phyloP scores from a whole-genome alignment of 768 basidiomycete species.

The Podaxis pistillaris region DNA sequence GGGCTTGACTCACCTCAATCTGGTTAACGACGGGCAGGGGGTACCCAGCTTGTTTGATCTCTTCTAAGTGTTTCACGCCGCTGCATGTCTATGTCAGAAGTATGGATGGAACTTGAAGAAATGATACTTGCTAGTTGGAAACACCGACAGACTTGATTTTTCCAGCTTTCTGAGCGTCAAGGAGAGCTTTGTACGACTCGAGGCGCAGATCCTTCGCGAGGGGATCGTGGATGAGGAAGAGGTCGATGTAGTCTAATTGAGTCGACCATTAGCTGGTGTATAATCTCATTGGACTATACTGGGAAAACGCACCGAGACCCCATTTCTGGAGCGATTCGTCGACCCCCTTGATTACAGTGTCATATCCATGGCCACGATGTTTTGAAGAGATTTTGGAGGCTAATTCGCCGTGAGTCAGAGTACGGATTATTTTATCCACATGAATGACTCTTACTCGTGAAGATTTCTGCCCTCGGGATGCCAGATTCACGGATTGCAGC shows the following conservation, averaged over 20 bases:
- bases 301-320: constrained; percentile 12
- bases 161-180: constrained; percentile 57
- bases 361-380: constrained; percentile 13
- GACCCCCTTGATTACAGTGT: constrained; percentile 12
- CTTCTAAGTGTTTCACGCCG: constrained; percentile 64
- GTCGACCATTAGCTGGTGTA: neutral
- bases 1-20: constrained; percentile 50
- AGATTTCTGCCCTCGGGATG: constrained; percentile 47
- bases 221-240: constrained; percentile 77
- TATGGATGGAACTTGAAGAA: neutral
- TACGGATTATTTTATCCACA: neutral
- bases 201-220: constrained; percentile 57
- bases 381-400: constrained; percentile 17
- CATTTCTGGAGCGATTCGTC: constrained; percentile 15
- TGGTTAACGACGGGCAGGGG: constrained; percentile 73
- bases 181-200: constrained; percentile 64
- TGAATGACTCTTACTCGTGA: constrained; percentile 53
- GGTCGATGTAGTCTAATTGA: constrained; percentile 44
- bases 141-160: constrained; percentile 72
- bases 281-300: neutral
- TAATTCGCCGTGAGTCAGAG: neutral
- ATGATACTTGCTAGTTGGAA: constrained; percentile 65
- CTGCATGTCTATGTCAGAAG: constrained; percentile 30
- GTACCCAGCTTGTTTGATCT: constrained; percentile 58
- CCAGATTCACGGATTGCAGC: constrained; percentile 48